Conservation (phyloP, 352 stramenopile species). For the Blastocystis sp. region DNA sequence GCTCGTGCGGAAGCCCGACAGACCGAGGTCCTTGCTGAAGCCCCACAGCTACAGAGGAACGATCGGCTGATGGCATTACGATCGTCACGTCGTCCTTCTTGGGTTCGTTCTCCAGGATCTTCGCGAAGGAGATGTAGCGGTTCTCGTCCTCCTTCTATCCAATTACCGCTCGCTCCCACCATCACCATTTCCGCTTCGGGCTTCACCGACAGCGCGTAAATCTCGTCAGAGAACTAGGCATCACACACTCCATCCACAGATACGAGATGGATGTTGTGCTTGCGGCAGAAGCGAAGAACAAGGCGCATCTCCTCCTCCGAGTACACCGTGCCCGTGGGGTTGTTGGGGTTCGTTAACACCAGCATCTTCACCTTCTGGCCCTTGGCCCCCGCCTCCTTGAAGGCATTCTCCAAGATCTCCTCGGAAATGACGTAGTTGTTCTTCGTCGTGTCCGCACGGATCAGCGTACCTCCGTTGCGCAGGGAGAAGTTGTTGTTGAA, state of each 20-base stretch:
- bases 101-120: conserved; percentile 64
- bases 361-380: conserved; percentile 55
- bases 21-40: conserved; percentile 64
- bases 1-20: conserved; percentile 61
- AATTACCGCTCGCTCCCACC: background rate
- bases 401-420: conserved; percentile 44
- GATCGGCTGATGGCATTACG: background rate
- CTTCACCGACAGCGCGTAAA: conserved; percentile 65
- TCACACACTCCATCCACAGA: background rate
- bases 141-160: conserved; percentile 45
- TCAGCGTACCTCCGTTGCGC: conserved; percentile 30
- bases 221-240: conserved; percentile 55
- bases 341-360: conserved; percentile 68
- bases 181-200: background rate
- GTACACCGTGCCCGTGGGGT: conserved; percentile 60
- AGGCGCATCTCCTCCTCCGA: conserved; percentile 61
- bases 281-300: conserved; percentile 58
- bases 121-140: conserved; percentile 37
- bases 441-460: conserved; percentile 30
- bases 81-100: conserved; percentile 64
- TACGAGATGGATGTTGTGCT: conserved; percentile 54
- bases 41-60: conserved; percentile 40
- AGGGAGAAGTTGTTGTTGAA: conserved; percentile 65
- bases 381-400: conserved; percentile 1
- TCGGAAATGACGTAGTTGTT: conserved; percentile 64